phyloP scores from a whole-genome alignment of 176 grass and related monocot species.

The Metroxylon sagu region DNA sequence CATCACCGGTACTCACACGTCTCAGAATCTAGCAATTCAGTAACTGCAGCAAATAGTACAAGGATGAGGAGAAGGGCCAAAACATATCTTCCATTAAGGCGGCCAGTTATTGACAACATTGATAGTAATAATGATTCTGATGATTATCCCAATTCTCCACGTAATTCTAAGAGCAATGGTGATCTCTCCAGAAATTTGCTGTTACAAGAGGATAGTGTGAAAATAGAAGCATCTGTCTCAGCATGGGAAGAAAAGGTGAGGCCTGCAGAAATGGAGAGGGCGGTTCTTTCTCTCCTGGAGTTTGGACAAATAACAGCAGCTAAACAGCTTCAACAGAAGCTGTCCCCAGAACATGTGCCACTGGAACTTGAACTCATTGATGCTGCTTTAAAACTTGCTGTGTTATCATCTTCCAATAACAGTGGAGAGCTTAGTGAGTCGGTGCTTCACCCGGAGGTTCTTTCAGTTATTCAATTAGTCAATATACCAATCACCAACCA shows the following conservation, averaged over 20 bases:
- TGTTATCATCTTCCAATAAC: constrained; percentile 40
- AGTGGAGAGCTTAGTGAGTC: constrained; percentile 53
- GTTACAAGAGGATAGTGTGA: constrained; percentile 54
- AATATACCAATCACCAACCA: constrained; percentile 31
- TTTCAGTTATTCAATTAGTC: constrained; percentile 47
- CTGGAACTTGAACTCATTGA: constrained; percentile 78
- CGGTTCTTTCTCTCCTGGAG: constrained; percentile 88
- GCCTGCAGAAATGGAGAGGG: constrained; percentile 85
- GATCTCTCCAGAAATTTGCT: constrained; percentile 45
- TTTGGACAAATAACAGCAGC: constrained; percentile 97
- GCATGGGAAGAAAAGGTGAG: constrained; percentile 88
- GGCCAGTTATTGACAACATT: constrained; percentile 34
- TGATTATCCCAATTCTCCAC: constrained; percentile 31
- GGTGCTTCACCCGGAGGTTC: constrained; percentile 35
- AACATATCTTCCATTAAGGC: constrained; percentile 43
- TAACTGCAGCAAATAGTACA: constrained; percentile 39
- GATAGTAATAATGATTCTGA: constrained; percentile 51
- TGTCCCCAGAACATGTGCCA: constrained; percentile 77
- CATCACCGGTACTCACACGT: constrained; percentile 29
- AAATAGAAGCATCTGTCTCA: constrained; percentile 67
- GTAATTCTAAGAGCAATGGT: constrained; percentile 26
- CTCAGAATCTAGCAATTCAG: constrained; percentile 36
- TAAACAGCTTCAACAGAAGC: constrained; percentile 89
- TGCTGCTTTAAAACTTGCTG: constrained; percentile 69
- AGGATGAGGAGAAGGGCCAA: constrained; percentile 70